Evolutionary conservation across 371 early-diverging fungal species (phyloP).

Genomic region (Mucor sp.): DNA sequence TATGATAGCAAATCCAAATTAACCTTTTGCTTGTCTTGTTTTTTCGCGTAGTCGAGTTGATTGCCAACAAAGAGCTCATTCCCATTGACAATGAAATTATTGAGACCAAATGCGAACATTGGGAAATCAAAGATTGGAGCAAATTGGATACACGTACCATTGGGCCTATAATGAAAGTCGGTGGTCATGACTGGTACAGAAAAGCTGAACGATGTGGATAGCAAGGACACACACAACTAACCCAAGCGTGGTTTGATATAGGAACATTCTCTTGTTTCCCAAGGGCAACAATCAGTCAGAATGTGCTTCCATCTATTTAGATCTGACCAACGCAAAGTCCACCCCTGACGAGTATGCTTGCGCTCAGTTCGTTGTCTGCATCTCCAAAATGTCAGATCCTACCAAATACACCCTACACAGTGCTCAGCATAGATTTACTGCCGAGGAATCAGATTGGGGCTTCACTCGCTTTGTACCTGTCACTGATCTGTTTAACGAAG

Average conservation of each 20-base stretch:
- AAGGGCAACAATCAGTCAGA: slow-evolving; percentile 79
- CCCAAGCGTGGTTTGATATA: too few species aligned
- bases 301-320: slow-evolving; percentile 78
- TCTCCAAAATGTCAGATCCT: slow-evolving; percentile 75
- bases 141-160: slow-evolving; percentile 50
- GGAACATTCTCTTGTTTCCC: slow-evolving; percentile 90
- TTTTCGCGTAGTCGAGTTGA: slow-evolving; percentile 19
- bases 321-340: slow-evolving; percentile 77
- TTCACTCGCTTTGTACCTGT: slow-evolving; percentile 76
- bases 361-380: slow-evolving; percentile 77
- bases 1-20: neutral
- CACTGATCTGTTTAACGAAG: slow-evolving; percentile 1
- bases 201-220: neutral
- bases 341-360: slow-evolving; percentile 66
- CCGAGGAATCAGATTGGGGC: slow-evolving; percentile 91
- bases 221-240: too few species aligned
- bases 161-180: slow-evolving; percentile 59
- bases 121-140: slow-evolving; percentile 53
- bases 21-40: neutral
- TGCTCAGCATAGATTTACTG: slow-evolving; percentile 82
- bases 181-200: slow-evolving; percentile 57
- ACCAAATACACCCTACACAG: slow-evolving; percentile 51
- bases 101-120: slow-evolving; percentile 48
- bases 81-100: slow-evolving; percentile 48
- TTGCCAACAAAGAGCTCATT: slow-evolving; percentile 33